Evolutionary conservation across 345 rosid species (phyloP).

Genomic region (Citrus cavaleriei): DNA sequence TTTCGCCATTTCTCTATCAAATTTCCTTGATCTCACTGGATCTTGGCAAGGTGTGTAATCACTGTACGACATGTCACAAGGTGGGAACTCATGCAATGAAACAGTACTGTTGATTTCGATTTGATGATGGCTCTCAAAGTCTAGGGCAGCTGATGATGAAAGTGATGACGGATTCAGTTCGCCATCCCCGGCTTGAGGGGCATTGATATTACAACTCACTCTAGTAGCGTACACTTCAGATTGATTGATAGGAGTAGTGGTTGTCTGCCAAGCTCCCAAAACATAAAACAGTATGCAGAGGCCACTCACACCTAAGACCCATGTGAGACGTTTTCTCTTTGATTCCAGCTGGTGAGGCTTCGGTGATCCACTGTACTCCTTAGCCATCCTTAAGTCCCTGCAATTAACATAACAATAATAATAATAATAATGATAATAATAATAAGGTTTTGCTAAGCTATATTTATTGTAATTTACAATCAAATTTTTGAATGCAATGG

Average conservation of each 20-base stretch:
- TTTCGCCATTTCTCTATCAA: constrained; percentile 74
- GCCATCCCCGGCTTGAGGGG: constrained; percentile 18
- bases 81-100: constrained; percentile 40
- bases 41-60: constrained; percentile 93
- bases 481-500: no score
- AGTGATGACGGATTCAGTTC: constrained; percentile 8
- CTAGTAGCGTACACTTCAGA: constrained; percentile 30
- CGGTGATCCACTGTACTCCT: constrained; percentile 64
- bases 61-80: constrained; percentile 68
- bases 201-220: constrained; percentile 40
- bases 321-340: constrained; percentile 69
- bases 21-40: constrained; percentile 64
- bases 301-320: constrained; percentile 71
- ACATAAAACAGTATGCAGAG: constrained; percentile 80
- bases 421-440: no score
- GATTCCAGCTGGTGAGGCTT: constrained; percentile 53
- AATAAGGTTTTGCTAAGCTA: no score
- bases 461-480: no score
- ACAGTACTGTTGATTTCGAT: constrained; percentile 35
- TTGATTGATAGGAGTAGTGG: constrained; percentile 19
- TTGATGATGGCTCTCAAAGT: constrained; percentile 78
- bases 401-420: neutral
- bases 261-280: constrained; percentile 84
- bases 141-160: constrained; percentile 40
- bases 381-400: constrained; percentile 41